Evolutionary conservation across 2,329 filamentous ascomycete genomes (phyloP), one percentile per base, ranked within the genome.

Genomic region (Pyrenophora tritici-repentis): DNA sequence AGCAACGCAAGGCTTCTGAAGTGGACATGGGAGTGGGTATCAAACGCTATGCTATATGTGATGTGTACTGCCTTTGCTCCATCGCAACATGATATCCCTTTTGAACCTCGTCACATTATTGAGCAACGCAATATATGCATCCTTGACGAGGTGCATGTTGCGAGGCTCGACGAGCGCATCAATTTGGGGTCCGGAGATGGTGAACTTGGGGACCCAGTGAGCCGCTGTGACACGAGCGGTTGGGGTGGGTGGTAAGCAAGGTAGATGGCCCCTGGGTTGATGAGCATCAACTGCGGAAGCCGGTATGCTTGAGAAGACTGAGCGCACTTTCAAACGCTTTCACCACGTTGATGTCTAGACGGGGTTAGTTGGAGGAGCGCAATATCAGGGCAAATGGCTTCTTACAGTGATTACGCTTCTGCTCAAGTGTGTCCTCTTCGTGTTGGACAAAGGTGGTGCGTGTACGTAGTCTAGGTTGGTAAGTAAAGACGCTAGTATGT

Each of bases 351-450:
- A 75, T 67, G 45, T 80, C 78, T 80, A 48, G 2, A 8, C 5
- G 4, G 34, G 10, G 18, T 61, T 22, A 56, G 50, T 39, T 18
- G 4, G 12, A 5, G 24, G 22, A 16, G 0, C 10, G 10, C 31
- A 7, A 13, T 16, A 7, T n/a, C 1, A 12, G 12, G 14, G n/a
- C 4, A 16, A 16, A 32, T 7, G 22, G n/a, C 1, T 31, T 2
- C 88, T 77, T 76, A 96, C 91, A 90, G 65, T 96, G 91, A 54
- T 86, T 80, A 66, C 91, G 88, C 69, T 88, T 94, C 60, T 87
- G 81, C 46, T 86, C 84, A 49, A 96, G 79, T 20, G 80, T 82
- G 33, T 84, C 78, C 70, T 96, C 92, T 0, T 87, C 84, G 36
- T 90, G 79, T 55, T 87, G 84, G 24, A 96, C 90, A 70, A 87